Evolutionary conservation across 192 early-diverging fungal genomes (phyloP).

Genomic region (Dissophora ornata): DNA sequence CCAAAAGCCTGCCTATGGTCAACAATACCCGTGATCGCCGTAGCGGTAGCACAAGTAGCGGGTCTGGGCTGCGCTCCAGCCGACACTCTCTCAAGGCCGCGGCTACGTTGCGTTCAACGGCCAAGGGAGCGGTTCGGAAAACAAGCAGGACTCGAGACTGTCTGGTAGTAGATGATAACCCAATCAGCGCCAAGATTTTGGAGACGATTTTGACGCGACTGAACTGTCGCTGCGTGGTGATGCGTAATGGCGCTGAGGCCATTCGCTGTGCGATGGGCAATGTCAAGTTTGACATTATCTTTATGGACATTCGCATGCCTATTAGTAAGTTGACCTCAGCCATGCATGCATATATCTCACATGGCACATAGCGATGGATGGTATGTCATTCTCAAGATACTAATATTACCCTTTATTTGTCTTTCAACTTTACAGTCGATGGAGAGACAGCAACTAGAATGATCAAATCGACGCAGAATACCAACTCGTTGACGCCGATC

Average conservation of each 20-base stretch:
- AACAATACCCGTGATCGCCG: conserved; percentile 38
- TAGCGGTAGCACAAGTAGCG: conserved; percentile 43
- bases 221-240: conserved; percentile 83
- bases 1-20: conserved; percentile 31
- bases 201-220: conserved; percentile 86
- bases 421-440: conserved; percentile 71
- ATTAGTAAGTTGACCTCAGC: conserved; percentile 85
- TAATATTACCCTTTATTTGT: too few species aligned
- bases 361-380: too few species aligned
- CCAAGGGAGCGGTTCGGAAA: conserved; percentile 31
- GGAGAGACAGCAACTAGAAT: conserved; percentile 92
- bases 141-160: conserved; percentile 59
- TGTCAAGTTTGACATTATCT: conserved; percentile 92
- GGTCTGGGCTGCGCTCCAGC: conserved; percentile 43
- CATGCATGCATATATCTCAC: too few species aligned
- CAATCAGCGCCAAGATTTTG: conserved; percentile 87
- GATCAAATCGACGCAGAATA: conserved; percentile 93
- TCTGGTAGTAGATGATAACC: conserved; percentile 93
- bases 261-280: conserved; percentile 89
- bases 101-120: conserved; percentile 42
- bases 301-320: conserved; percentile 95
- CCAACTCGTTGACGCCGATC: conserved; percentile 87
- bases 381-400: too few species aligned
- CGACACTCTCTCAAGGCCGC: conserved; percentile 48
- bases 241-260: conserved; percentile 92